Percentiles rank a stretch among this genome's conserved stretches.
These are phyloP conservation scores for Alternaria consortialis DNA, from an alignment of 2,329 filamentous ascomycete species.

Conservation along the genomic window DNA sequence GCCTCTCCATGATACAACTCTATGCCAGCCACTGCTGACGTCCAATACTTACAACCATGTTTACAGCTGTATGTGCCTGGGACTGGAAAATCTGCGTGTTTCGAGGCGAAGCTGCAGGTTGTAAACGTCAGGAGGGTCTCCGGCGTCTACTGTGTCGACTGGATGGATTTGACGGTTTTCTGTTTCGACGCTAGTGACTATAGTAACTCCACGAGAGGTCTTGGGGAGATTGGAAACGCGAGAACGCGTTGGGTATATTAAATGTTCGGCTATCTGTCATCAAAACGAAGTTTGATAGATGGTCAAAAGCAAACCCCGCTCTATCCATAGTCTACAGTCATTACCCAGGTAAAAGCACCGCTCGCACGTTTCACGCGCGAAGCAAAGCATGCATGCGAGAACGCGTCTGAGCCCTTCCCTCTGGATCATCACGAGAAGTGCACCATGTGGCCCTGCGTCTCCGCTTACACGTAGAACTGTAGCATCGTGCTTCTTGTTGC, in stretches of 20 bases:
- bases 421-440: not conserved
- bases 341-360: not conserved
- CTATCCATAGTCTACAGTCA: not conserved
- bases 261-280: not conserved
- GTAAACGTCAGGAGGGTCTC: not conserved
- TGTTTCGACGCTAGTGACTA: conserved; percentile 1
- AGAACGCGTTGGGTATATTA: conserved; percentile 1
- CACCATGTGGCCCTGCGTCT: conserved; percentile 3
- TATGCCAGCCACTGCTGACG: not conserved
- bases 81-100: conserved; percentile 4
- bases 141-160: conserved; percentile 2
- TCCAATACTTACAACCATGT: not conserved
- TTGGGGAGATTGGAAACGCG: conserved; percentile 3
- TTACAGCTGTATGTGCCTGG: not conserved
- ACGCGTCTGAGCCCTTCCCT: not conserved
- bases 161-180: not conserved
- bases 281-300: not conserved
- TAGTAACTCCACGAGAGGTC: conserved; percentile 1
- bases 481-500: not conserved
- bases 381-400: conserved; percentile 3
- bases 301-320: not conserved
- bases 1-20: not conserved
- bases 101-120: not conserved
- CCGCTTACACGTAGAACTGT: not conserved
- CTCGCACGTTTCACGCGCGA: not conserved